Evolutionary conservation across 2,329 filamentous ascomycete genomes (phyloP).

Genomic region (Aspergillus felis): DNA sequence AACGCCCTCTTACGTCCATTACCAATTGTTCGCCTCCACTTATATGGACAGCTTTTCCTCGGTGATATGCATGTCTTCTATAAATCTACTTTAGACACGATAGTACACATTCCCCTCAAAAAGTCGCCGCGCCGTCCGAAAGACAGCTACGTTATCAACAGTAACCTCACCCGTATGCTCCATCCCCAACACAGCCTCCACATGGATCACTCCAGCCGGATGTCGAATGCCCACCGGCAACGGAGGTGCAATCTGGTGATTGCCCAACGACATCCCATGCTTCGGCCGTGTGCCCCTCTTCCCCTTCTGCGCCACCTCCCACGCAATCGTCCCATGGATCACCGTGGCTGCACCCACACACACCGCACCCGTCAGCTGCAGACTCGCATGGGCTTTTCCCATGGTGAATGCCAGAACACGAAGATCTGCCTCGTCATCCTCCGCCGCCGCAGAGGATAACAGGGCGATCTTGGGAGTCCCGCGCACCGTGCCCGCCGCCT

Average conservation of each 20-base stretch:
- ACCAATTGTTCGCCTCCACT: too few relatives aligned
- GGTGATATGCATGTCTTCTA: too few relatives aligned
- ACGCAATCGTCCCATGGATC: constrained; percentile 19
- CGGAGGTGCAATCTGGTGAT: too few relatives aligned
- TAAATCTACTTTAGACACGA: too few relatives aligned
- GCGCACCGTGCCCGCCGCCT: constrained; percentile 40
- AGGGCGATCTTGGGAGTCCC: constrained; percentile 60
- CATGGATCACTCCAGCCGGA: constrained; percentile 14
- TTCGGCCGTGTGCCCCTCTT: neutral
- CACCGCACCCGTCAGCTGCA: constrained; percentile 26
- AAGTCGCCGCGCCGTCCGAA: constrained; percentile 17
- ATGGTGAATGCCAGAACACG: constrained; percentile 21
- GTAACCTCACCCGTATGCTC: neutral
- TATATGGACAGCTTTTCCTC: too few relatives aligned
- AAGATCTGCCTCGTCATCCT: constrained; percentile 17
- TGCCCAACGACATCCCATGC: neutral
- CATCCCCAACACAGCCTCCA: constrained; percentile 9
- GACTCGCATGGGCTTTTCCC: constrained; percentile 22
- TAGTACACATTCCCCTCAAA: constrained; percentile 18
- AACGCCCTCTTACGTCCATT: too few relatives aligned
- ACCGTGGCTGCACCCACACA: constrained; percentile 20
- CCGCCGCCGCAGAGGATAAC: constrained; percentile 30
- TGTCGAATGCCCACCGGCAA: constrained; percentile 14
- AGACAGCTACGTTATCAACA: constrained; percentile 15
- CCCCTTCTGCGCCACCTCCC: neutral